Percentiles rank a stretch among this genome's conserved stretches.
These are phyloP conservation scores for Gastrolobium villosum DNA, from an alignment of 306 rosid species.

Conservation along the genomic window DNA sequence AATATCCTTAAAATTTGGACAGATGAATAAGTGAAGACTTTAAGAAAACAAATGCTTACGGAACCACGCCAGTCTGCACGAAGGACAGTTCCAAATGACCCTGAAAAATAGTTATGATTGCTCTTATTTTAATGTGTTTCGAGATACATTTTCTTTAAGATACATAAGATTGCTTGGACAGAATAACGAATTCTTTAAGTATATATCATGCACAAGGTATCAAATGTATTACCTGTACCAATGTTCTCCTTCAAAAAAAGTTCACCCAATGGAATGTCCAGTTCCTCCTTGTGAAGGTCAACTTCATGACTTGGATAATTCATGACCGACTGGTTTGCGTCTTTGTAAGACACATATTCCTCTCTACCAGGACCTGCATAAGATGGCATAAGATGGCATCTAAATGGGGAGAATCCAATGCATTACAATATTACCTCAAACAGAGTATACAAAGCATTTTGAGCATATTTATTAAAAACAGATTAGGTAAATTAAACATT, in stretches of 20 bases:
- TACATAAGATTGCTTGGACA: constrained; percentile 28
- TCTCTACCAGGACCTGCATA: constrained; percentile 50
- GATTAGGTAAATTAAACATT: constrained; percentile 4
- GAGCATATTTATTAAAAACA: constrained; percentile 32
- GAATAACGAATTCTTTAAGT: constrained; percentile 15
- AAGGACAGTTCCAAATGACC: constrained; percentile 94
- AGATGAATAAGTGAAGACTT: constrained; percentile 15
- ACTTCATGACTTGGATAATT: constrained; percentile 58
- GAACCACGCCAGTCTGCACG: constrained; percentile 97
- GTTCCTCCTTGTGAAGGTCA: constrained; percentile 66
- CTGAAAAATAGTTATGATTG: constrained; percentile 64
- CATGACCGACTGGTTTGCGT: constrained; percentile 49
- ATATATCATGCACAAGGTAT: constrained; percentile 30
- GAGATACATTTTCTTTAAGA: constrained; percentile 21
- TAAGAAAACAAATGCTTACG: constrained; percentile 63
- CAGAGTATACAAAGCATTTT: constrained; percentile 21
- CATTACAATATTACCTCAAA: constrained; percentile 33
- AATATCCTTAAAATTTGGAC: constrained; percentile 31
- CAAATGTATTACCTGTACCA: constrained; percentile 77
- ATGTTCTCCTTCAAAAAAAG: constrained; percentile 80
- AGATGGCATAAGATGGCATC: constrained; percentile 39
- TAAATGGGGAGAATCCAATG: constrained; percentile 20
- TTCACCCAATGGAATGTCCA: constrained; percentile 84
- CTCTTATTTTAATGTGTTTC: constrained; percentile 36
- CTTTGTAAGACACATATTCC: constrained; percentile 43